Conservation (phyloP, 352 stramenopile genomes). For the Globisporangium spinosum region DNA sequence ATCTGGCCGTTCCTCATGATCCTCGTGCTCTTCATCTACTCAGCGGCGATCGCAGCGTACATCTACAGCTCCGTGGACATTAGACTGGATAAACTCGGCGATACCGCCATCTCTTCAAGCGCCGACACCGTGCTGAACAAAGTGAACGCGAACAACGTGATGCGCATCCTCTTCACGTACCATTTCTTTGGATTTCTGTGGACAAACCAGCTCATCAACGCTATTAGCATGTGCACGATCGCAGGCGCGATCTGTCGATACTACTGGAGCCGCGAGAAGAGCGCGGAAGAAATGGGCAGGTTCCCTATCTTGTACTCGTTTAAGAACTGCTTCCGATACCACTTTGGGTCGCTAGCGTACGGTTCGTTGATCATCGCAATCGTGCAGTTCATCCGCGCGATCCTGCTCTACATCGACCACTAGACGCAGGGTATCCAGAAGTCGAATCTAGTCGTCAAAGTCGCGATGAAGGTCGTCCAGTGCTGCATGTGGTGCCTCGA, state of each 20-base stretch:
- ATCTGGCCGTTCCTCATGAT: constrained; percentile 60
- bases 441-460: constrained; percentile 74
- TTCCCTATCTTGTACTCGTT: constrained; percentile 66
- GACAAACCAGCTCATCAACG: constrained; percentile 95
- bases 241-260: constrained; percentile 89
- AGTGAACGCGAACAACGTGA: constrained; percentile 49
- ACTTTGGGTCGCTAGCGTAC: constrained; percentile 95
- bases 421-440: constrained; percentile 85
- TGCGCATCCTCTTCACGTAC: constrained; percentile 70
- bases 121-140: constrained; percentile 32
- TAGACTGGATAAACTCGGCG: constrained; percentile 31
- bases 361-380: constrained; percentile 95
- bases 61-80: constrained; percentile 65
- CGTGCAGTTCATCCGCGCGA: constrained; percentile 92
- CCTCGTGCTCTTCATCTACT: constrained; percentile 62
- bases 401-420: constrained; percentile 91
- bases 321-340: constrained; percentile 88
- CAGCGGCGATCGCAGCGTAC: constrained; percentile 52
- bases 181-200: constrained; percentile 96
- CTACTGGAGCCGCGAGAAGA: constrained; percentile 90
- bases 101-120: constrained; percentile 17
- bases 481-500: constrained; percentile 95
- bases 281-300: constrained; percentile 50
- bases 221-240: constrained; percentile 93
- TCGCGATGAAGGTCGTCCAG: constrained; percentile 83